Base-by-base conservation (phyloP, 805 yeast genomes). In the Jamesozyma gamospora region DNA sequence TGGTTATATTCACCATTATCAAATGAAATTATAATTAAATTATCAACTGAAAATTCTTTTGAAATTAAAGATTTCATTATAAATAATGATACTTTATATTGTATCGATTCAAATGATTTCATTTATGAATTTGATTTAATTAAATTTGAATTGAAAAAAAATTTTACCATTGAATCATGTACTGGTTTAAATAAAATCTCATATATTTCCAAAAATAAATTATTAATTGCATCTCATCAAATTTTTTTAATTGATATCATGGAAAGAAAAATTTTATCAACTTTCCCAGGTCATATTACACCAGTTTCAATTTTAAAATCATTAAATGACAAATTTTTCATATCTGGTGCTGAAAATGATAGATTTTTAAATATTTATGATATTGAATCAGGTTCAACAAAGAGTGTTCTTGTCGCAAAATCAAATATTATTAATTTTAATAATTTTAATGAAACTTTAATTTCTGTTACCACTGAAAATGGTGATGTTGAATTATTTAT, bases 341-440 rank as follows among this genome's bases (percentile, higher is more conserved):
- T 83, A 32, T 79, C 92, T 1, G 72, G 81, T 37, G 94, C 96
- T 1, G 66, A 66, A 28, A 79, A 79, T 44, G 97, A 88, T 58
- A 72, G 96, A 49, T 86, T 84, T 57, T 70, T 87, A 48, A 85
- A 85, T 56, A 65, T 82, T 28, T 79, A 81, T 53, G 61, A 66
- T 26, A 60, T 64, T 35, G 34, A 43, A 3, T 40, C 56, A 3
- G 55, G 65, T n/a, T 53, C 62, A 24, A 53, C 74, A 3, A 58
- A 56, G 40, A 66, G 79, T 2, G 82, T 87, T 3, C 71, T 85
- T 41, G 87, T 82, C 13, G 69, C 88, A 3, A 82, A 80, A 45
- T 67, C 85, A 13, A 73, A 82, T 36, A 75, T 84, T 12, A 41
- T 56, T 1, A 60, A 64, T 7, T 54, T 82, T 8, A 56, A 72